These are phyloP conservation scores for Neoarthrinium moseri DNA, from an alignment of 2,329 filamentous ascomycete species.

Conservation along the genomic window DNA sequence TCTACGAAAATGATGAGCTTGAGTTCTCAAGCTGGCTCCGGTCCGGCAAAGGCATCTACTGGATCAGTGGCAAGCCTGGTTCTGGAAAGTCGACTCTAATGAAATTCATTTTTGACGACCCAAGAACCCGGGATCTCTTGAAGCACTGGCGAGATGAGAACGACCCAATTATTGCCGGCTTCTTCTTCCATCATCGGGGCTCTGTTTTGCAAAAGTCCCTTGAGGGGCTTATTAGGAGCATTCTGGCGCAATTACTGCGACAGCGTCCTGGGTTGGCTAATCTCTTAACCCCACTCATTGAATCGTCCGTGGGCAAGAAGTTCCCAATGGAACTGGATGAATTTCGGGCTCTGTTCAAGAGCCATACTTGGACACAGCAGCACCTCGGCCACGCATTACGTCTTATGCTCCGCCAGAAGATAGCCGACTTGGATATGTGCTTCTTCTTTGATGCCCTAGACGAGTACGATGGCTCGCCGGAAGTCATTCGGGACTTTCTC, in stretches of 20 bases:
- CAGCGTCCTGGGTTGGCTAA: too few species aligned
- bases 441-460: slow-evolving; percentile 15
- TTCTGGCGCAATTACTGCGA: slow-evolving; percentile 8
- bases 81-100: slow-evolving; percentile 20
- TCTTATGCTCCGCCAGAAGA: too few species aligned
- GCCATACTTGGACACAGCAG: too few species aligned
- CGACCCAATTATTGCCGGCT: slow-evolving; percentile 10
- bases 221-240: slow-evolving; percentile 17
- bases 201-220: slow-evolving; percentile 14
- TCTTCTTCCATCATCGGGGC: slow-evolving; percentile 17
- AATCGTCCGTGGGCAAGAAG: too few species aligned
- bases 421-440: slow-evolving; percentile 14
- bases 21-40: slow-evolving; percentile 12
- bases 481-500: slow-evolving; percentile 13
- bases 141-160: slow-evolving; percentile 4
- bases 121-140: slow-evolving; percentile 12
- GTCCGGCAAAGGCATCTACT: slow-evolving; percentile 12
- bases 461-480: slow-evolving; percentile 13
- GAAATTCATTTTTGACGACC: slow-evolving; percentile 18
- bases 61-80: slow-evolving; percentile 20
- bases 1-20: slow-evolving; percentile 9
- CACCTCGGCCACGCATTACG: too few species aligned
- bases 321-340: too few species aligned
- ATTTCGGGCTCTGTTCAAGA: too few species aligned
- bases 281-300: too few species aligned